Conservation (phyloP, 1,139 yeast genomes). For the Hyphopichia burtonii region DNA sequence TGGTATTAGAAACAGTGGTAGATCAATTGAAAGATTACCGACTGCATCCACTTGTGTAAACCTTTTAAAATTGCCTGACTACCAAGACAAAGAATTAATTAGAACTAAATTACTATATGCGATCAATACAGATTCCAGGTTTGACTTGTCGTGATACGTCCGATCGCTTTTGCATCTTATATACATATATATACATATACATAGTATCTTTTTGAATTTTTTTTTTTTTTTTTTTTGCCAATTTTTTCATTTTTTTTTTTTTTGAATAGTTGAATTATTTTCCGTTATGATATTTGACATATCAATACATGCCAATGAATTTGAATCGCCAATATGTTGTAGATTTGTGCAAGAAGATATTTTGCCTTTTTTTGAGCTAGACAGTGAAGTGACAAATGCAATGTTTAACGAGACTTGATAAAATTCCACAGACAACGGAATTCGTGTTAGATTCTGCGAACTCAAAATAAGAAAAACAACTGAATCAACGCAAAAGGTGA, state of each 20-base stretch:
- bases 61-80: constrained; percentile 80
- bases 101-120: constrained; percentile 69
- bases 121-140: constrained; percentile 79
- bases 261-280: no score
- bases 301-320: no score
- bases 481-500: no score
- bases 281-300: no score
- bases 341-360: no score
- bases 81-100: constrained; percentile 57
- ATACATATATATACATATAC: background rate
- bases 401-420: no score
- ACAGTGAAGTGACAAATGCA: no score
- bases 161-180: background rate
- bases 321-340: no score
- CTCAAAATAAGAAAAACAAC: no score
- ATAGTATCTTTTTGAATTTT: background rate
- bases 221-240: background rate
- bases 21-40: constrained; percentile 58
- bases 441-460: no score
- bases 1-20: constrained; percentile 76
- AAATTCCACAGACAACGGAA: no score
- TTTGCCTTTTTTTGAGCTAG: background rate
- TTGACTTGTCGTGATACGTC: constrained; percentile 68
- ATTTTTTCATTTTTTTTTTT: no score
- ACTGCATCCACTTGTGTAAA: constrained; percentile 95